Base-by-base conservation (phyloP, 306 rosid species). In the Cyclanthera cordifolia region DNA sequence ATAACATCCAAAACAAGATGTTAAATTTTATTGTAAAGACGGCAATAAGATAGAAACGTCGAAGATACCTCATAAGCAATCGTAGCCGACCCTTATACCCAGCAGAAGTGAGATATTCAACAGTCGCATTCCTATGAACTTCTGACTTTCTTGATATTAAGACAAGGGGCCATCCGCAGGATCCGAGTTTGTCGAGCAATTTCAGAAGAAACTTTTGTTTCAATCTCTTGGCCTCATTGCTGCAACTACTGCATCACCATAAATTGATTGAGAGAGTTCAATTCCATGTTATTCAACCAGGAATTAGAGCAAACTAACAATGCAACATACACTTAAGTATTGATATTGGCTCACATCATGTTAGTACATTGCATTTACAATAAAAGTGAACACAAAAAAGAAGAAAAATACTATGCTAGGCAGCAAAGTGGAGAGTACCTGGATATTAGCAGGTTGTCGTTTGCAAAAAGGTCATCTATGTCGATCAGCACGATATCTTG, bases 11-110 rank as follows among this genome's bases (percentile, higher is more conserved):
- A 43, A 43, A 43, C 34, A 45, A 15, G 45, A 45, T 13, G 70
- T 28, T 6, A 27, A 6, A 15, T 19, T 16, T 56, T 56, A 20
- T 25, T n/a, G 20, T 39, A 61, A 65, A 45, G 70, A 21, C 19
- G 32, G 19, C 30, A 12, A 63, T 63, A 23, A 65, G 47, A 23
- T 43, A 8, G 17, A 65, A 65, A 65, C 14, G 21, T 21, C 7
- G 30, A 70, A 25, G 59, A 25, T 85, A 91, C 97, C 97, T 83
- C 97, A 91, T 83, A 47, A 86, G 67, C 87, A 91, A 76, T 57
- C 81, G 76, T 20, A 83, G 81, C 94, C 95, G 81, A 52, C 60
- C 85, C 34, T 74, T 79, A 59, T 55, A 83, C 30, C 97, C 97
- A 2, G 81, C 80, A 51, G 91, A 73, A 68, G 70, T 24, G 76